A percentile compares a stretch with the other conserved stretches of the same genome.
phyloP scores from a whole-genome alignment of 164 flowering plant genomes.

The Chloranthus sessilifolius region DNA sequence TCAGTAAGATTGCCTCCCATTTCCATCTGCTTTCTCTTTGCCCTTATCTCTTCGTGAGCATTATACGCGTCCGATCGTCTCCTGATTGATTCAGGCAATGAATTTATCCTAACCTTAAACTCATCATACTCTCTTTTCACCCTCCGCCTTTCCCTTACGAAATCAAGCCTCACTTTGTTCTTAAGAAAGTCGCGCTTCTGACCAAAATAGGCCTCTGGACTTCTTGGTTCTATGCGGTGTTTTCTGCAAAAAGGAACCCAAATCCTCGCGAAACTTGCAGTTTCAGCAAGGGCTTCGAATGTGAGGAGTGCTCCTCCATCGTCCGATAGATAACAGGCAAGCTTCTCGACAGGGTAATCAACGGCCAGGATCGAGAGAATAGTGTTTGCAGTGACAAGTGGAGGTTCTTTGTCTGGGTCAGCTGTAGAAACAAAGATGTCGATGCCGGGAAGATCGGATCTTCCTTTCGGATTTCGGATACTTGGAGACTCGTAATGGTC shows the following conservation, averaged over 20 bases:
- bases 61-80: conserved; percentile 86
- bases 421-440: conserved; percentile 91
- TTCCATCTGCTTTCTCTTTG: conserved; percentile 63
- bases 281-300: conserved; percentile 86
- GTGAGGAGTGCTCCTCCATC: conserved; percentile 87
- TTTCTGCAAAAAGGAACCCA: conserved; percentile 95
- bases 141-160: conserved; percentile 76
- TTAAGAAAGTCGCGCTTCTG: conserved; percentile 72
- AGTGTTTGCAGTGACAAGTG: conserved; percentile 91
- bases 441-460: conserved; percentile 86
- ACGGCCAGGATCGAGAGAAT: conserved; percentile 83
- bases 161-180: conserved; percentile 78
- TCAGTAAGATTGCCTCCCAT: conserved; percentile 45
- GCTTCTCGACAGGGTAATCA: conserved; percentile 85
- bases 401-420: conserved; percentile 91
- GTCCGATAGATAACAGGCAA: conserved; percentile 81
- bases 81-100: conserved; percentile 81
- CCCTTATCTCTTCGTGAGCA: conserved; percentile 64
- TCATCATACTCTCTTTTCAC: conserved; percentile 95
- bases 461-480: conserved; percentile 68
- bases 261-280: conserved; percentile 74
- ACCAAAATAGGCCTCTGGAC: conserved; percentile 79
- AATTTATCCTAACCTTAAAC: conserved; percentile 86
- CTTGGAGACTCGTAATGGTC: conserved; percentile 70
- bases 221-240: conserved; percentile 73